Base-by-base conservation (phyloP, 2,329 filamentous ascomycete genomes). In the Phaeosphaeriaceae sp. region DNA sequence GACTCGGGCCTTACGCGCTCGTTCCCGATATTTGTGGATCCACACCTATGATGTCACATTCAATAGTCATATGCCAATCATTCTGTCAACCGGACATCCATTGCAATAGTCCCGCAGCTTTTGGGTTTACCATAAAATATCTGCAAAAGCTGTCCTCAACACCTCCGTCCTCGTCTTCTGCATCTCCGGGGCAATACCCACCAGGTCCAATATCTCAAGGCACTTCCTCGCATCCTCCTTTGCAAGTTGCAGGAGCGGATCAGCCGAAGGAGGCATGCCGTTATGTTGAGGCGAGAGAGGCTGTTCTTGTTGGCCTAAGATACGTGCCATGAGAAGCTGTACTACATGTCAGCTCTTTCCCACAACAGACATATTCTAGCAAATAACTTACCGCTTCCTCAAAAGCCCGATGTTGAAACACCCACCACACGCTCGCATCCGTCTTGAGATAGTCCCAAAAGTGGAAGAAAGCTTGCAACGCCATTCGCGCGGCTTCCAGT, bases 401-500 rank as follows among this genome's bases (percentile, higher is more conserved):
- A 70, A 93, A 93, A 0, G 91, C 91, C 1, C 91, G 82, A 72
- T 93, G 91, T 73, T 92, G 91, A 65, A 93, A 92, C 0, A 92
- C 90, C 91, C 91, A 94, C 91, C 91, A 93, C 0, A 93, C 90
- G 15, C 88, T 84, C 1, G 90, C 89, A 78, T 94, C 91, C 17
- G 82, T 81, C 65, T 89, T 86, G 61, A 93, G 88, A 13, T 91
- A 78, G 40, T 80, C 81, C 76, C 88, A 91, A 7, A 93, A 82
- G 56, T 92, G 82, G 74, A 93, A 93, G 72, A 93, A 94, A 1
- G 89, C 82, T 46, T 83, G 85, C 48, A 94, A 86, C 4, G 91
- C 91, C 71, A 91, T 89, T 67, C 92, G 88, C 0, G 91, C 91
- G 0, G 90, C 89, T 74, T 93, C 90, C 13, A 93, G 79, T 2